A percentile compares a stretch with the other conserved stretches of the same genome.
These are phyloP conservation scores for Eucommia ulmoides DNA, from an alignment of 257 asterid species.

Conservation along the genomic window DNA sequence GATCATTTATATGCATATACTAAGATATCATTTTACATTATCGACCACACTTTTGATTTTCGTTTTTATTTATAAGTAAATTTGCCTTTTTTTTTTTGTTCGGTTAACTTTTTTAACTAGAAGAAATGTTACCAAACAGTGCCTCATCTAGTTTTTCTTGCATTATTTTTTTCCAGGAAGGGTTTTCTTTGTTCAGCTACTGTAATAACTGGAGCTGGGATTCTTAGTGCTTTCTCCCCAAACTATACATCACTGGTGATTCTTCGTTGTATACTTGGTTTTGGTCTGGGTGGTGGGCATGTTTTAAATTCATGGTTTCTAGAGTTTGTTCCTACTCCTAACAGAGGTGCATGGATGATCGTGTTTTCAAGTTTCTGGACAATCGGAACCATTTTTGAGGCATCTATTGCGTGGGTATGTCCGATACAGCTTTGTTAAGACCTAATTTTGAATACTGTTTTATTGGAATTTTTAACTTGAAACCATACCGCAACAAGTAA, in stretches of 20 bases:
- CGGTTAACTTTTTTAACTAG: no score
- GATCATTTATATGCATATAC: no score
- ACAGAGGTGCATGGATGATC: slow-evolving; percentile 38
- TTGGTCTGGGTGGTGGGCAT: slow-evolving; percentile 36
- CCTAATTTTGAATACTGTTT: no score
- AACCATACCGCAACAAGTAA: not conserved
- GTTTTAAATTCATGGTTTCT: slow-evolving; percentile 34
- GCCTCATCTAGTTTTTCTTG: not conserved
- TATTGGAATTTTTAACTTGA: no score
- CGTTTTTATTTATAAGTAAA: not conserved
- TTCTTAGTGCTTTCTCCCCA: slow-evolving; percentile 16
- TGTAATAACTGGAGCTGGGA: slow-evolving; percentile 12
- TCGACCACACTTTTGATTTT: no score
- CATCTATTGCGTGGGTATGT: slow-evolving; percentile 9
- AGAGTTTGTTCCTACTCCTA: slow-evolving; percentile 27
- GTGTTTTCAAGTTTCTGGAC: slow-evolving; percentile 24
- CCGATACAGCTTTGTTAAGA: no score
- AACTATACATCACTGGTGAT: slow-evolving; percentile 17
- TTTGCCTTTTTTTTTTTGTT: not conserved
- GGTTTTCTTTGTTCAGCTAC: slow-evolving; percentile 5
- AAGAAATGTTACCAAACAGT: no score
- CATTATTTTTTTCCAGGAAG: slow-evolving; percentile 5
- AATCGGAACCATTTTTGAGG: slow-evolving; percentile 30
- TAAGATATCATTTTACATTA: no score
- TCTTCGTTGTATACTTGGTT: slow-evolving; percentile 30